Evolutionary conservation across 495 filamentous ascomycete species (phyloP).

Genomic region (Terfezia boudieri): DNA sequence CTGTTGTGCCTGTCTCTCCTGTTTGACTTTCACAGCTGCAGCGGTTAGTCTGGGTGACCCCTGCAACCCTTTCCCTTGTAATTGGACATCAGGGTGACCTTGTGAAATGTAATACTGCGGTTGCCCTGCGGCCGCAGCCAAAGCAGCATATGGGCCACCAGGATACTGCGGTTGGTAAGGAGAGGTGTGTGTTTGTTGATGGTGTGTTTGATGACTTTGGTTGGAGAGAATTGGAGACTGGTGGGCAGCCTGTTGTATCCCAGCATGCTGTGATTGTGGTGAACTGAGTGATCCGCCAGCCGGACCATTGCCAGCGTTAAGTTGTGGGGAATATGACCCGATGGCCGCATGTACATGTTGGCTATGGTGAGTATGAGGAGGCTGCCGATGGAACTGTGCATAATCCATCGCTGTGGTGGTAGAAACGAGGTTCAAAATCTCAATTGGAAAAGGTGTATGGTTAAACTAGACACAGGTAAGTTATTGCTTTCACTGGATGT

Average conservation of each 20-base stretch:
- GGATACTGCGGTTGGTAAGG: background rate
- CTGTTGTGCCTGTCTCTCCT: slow-evolving; percentile 8
- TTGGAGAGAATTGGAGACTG: slow-evolving; percentile 12
- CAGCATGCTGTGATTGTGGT: slow-evolving; percentile 13
- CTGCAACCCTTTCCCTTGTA: slow-evolving; percentile 7
- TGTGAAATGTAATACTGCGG: slow-evolving; percentile 2
- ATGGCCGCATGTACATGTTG: slow-evolving; percentile 1
- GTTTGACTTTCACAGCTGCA: slow-evolving; percentile 13
- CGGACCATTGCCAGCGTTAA: slow-evolving; percentile 12
- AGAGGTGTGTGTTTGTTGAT: slow-evolving; percentile 2
- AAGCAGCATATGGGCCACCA: background rate
- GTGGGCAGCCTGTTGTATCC: slow-evolving; percentile 16
- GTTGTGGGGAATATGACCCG: slow-evolving; percentile 12
- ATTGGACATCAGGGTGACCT: slow-evolving; percentile 10
- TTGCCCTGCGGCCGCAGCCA: background rate
- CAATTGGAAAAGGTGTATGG: too few species aligned
- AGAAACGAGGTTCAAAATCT: too few species aligned
- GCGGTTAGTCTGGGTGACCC: slow-evolving; percentile 13
- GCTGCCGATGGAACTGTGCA: background rate
- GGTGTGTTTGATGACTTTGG: slow-evolving; percentile 9
- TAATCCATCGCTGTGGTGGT: background rate
- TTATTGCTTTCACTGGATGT: too few species aligned
- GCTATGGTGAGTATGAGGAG: background rate
- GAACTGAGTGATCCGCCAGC: slow-evolving; percentile 11
- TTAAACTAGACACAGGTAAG: too few species aligned